Conservation (phyloP, 139 green algal genomes). For the Coelastrella sp. region DNA sequence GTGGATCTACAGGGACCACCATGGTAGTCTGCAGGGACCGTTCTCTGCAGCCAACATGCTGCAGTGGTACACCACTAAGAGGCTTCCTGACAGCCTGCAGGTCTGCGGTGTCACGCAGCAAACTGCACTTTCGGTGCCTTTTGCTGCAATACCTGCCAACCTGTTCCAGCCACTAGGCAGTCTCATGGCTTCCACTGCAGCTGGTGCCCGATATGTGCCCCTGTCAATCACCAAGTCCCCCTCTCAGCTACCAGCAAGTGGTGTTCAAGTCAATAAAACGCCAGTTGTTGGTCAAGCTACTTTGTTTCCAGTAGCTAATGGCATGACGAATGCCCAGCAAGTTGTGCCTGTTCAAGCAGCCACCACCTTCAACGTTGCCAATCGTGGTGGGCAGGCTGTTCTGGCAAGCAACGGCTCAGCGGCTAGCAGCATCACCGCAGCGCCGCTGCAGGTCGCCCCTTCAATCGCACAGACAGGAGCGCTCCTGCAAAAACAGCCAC, state of each 20-base stretch:
- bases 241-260: neutral
- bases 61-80: slow-evolving; percentile 14
- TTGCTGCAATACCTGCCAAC: neutral
- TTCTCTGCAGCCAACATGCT: slow-evolving; percentile 43
- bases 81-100: slow-evolving; percentile 21
- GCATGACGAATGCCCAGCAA: no score
- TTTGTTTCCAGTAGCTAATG: neutral
- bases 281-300: neutral
- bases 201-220: neutral
- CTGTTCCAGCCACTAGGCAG: slow-evolving; percentile 15
- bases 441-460: no score
- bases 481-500: neutral
- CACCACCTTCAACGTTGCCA: no score
- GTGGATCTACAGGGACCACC: slow-evolving; percentile 43
- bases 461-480: neutral
- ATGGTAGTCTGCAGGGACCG: slow-evolving; percentile 36
- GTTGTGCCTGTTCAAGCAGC: no score
- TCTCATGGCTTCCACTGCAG: slow-evolving; percentile 26
- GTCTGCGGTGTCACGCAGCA: slow-evolving; percentile 17
- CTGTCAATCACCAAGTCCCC: slow-evolving; percentile 3
- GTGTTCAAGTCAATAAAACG: neutral
- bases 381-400: no score
- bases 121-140: neutral
- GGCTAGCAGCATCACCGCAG: no score
- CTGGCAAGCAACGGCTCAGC: no score